These are phyloP conservation scores for Angomonas deanei DNA, from an alignment of 208 protist genomes.

Conservation along the genomic window DNA sequence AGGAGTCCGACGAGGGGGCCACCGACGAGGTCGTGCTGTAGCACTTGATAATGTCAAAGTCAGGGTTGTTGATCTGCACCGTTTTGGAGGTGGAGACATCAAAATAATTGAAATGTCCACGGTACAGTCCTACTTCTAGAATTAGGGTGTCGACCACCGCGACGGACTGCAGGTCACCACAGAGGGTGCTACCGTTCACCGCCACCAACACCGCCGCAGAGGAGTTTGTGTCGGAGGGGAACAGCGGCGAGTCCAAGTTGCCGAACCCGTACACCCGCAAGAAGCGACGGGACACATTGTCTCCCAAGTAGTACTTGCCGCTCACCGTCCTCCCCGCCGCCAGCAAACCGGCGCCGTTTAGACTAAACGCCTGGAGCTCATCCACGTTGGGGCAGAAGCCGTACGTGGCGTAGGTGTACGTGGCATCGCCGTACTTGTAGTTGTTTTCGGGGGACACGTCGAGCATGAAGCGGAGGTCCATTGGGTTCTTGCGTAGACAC, in stretches of 20 bases:
- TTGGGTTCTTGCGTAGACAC: slow-evolving; percentile 30
- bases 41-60: slow-evolving; percentile 22
- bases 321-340: slow-evolving; percentile 16
- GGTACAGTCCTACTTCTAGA: slow-evolving; percentile 66
- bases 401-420: slow-evolving; percentile 28
- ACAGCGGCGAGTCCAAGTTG: slow-evolving; percentile 25
- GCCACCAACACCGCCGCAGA: slow-evolving; percentile 54
- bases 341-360: slow-evolving; percentile 33
- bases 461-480: slow-evolving; percentile 77
- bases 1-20: neutral
- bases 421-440: neutral
- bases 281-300: slow-evolving; percentile 28
- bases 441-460: slow-evolving; percentile 45
- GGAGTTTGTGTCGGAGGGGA: slow-evolving; percentile 12
- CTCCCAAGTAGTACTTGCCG: slow-evolving; percentile 3
- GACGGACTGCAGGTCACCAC: slow-evolving; percentile 25
- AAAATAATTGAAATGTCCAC: slow-evolving; percentile 78
- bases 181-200: slow-evolving; percentile 25
- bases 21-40: neutral
- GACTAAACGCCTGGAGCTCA: slow-evolving; percentile 43
- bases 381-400: slow-evolving; percentile 75
- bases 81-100: slow-evolving; percentile 3
- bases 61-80: slow-evolving; percentile 17
- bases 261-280: slow-evolving; percentile 82
- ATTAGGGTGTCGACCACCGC: slow-evolving; percentile 55